Percentiles rank a stretch among this genome's conserved stretches.
These are phyloP conservation scores for Xylaria grammica DNA, from an alignment of 495 filamentous ascomycete genomes.

Conservation along the genomic window DNA sequence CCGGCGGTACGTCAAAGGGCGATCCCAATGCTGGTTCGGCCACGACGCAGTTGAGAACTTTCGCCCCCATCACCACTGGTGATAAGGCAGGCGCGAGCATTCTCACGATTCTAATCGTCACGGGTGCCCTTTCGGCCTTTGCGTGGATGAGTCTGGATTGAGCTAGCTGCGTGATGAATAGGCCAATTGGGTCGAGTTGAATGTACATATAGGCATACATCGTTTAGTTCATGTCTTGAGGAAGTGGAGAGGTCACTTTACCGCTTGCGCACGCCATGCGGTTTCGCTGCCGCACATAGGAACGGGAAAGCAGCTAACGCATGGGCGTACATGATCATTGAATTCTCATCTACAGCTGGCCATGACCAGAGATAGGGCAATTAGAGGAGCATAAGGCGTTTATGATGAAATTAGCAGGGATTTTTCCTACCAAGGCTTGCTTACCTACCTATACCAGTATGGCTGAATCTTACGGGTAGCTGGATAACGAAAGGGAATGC, in stretches of 20 bases:
- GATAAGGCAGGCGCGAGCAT: constrained; percentile 73
- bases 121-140: constrained; percentile 44
- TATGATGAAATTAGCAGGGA: constrained; percentile 9
- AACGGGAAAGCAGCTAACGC: background rate
- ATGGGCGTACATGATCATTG: constrained; percentile 8
- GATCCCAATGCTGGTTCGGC: constrained; percentile 60
- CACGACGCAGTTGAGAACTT: constrained; percentile 27
- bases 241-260: background rate
- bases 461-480: background rate
- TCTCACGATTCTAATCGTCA: constrained; percentile 59
- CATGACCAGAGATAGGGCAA: constrained; percentile 7
- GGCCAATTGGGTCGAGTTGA: background rate
- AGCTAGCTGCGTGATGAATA: background rate
- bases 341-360: constrained; percentile 20
- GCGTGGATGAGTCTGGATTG: constrained; percentile 53
- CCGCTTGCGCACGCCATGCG: background rate
- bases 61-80: constrained; percentile 52
- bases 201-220: background rate
- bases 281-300: background rate
- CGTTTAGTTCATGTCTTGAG: background rate
- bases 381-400: constrained; percentile 20
- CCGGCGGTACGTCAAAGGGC: constrained; percentile 70
- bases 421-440: constrained; percentile 20
- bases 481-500: constrained; percentile 8
- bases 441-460: background rate